A percentile compares a stretch with the other conserved stretches of the same genome.
phyloP scores from a whole-genome alignment of 257 asterid genomes.

The Capsicum rhomboideum region DNA sequence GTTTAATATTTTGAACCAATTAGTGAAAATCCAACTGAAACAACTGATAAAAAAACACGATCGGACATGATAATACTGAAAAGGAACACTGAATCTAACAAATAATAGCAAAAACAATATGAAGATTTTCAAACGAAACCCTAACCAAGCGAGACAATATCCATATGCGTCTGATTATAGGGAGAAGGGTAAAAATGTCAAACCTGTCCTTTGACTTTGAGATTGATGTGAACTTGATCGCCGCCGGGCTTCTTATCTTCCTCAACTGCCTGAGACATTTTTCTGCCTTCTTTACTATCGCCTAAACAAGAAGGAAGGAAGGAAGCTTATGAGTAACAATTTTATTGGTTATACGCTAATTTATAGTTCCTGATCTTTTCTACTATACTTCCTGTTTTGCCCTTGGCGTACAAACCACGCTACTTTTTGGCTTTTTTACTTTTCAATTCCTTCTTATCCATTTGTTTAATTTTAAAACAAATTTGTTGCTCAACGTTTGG shows the following conservation, averaged over 20 bases:
- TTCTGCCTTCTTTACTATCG: neutral
- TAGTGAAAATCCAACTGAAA: too few species aligned
- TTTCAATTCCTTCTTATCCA: neutral
- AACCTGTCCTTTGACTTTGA: slow-evolving; percentile 42
- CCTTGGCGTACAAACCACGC: neutral
- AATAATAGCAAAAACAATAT: neutral
- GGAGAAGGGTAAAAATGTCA: neutral
- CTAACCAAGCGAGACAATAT: neutral
- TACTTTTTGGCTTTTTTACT: neutral
- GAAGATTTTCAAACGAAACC: neutral
- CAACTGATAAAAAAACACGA: too few species aligned
- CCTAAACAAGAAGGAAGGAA: neutral
- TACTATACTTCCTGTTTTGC: neutral
- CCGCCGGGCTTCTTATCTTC: slow-evolving; percentile 36
- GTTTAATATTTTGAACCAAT: too few species aligned
- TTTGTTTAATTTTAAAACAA: too few species aligned
- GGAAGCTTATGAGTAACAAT: too few species aligned
- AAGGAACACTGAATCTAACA: neutral
- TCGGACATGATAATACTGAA: too few species aligned
- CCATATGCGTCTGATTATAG: neutral
- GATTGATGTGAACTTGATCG: slow-evolving; percentile 33
- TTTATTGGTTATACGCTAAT: neutral
- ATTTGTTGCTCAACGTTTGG: too few species aligned
- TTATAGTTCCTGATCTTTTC: too few species aligned
- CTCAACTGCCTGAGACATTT: slow-evolving; percentile 27